Evolutionary conservation across 2,329 filamentous ascomycete genomes (phyloP).

Genomic region (Stemphylium vesicarium): DNA sequence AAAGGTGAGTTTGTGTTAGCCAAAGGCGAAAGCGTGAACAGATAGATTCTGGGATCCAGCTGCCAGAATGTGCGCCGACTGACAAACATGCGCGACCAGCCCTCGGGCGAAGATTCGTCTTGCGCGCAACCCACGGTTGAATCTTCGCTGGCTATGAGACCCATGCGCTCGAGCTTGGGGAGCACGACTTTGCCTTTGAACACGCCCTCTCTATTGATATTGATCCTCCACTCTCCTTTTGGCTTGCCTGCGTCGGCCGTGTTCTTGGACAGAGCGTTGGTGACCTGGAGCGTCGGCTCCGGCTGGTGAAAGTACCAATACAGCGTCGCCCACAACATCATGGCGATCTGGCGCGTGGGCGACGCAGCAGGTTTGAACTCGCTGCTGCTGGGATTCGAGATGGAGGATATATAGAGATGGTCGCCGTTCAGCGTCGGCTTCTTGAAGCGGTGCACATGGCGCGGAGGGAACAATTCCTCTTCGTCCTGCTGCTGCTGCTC

Average conservation of each 20-base stretch:
- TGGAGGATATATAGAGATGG: conserved; percentile 87
- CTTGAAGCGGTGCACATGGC: conserved; percentile 69
- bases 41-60: conserved; percentile 81
- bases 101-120: conserved; percentile 66
- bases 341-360: conserved; percentile 86
- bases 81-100: conserved; percentile 83
- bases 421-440: conserved; percentile 79
- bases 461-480: conserved; percentile 36
- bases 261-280: conserved; percentile 65
- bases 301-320: conserved; percentile 98
- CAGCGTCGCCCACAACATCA: conserved; percentile 94
- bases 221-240: conserved; percentile 84
- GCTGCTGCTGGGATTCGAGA: conserved; percentile 79
- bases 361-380: conserved; percentile 83
- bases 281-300: conserved; percentile 69
- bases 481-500: conserved; percentile 45
- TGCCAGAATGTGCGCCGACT: conserved; percentile 89
- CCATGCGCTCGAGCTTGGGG: conserved; percentile 93
- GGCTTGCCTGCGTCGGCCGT: conserved; percentile 74
- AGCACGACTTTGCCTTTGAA: conserved; percentile 82
- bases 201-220: conserved; percentile 85
- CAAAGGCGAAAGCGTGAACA: conserved; percentile 79
- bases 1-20: conserved; percentile 55
- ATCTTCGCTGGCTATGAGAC: conserved; percentile 77
- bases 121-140: conserved; percentile 73